A percentile compares a stretch with the other conserved stretches of the same genome.
phyloP scores from a whole-genome alignment of 306 rosid species.

The Glycine tomentella region DNA sequence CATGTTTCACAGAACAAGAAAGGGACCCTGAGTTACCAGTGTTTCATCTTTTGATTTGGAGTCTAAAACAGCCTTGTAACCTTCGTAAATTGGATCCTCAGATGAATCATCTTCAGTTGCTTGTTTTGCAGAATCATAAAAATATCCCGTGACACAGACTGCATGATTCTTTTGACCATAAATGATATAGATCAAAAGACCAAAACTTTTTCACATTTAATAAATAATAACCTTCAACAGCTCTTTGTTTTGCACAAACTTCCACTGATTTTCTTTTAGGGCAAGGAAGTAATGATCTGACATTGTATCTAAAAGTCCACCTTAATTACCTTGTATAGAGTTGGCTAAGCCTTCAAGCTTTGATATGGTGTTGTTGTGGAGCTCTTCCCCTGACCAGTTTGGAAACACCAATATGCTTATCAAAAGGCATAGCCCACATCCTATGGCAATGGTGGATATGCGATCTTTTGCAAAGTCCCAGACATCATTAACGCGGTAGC shows the following conservation, averaged over 20 bases:
- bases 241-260: slow-evolving; percentile 17
- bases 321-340: slow-evolving; percentile 76
- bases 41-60: slow-evolving; percentile 88
- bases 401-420: slow-evolving; percentile 82
- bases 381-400: slow-evolving; percentile 95
- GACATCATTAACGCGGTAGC: slow-evolving; percentile 67
- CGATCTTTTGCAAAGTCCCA: slow-evolving; percentile 74
- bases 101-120: slow-evolving; percentile 50
- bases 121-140: slow-evolving; percentile 47
- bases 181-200: slow-evolving; percentile 8
- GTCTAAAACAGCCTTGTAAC: slow-evolving; percentile 89
- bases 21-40: slow-evolving; percentile 55
- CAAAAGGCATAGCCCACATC: slow-evolving; percentile 76
- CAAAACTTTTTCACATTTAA: slow-evolving; percentile 12
- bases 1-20: slow-evolving; percentile 30
- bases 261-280: no score
- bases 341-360: slow-evolving; percentile 87
- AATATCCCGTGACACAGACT: slow-evolving; percentile 82
- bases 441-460: slow-evolving; percentile 75
- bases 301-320: no score
- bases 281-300: no score
- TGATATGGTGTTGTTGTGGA: slow-evolving; percentile 69
- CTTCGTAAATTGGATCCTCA: slow-evolving; percentile 66
- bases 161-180: slow-evolving; percentile 48
- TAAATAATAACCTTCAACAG: not conserved